Evolutionary conservation across 2,329 filamentous ascomycete genomes (phyloP).

Genomic region (Aspergillus alliaceus): DNA sequence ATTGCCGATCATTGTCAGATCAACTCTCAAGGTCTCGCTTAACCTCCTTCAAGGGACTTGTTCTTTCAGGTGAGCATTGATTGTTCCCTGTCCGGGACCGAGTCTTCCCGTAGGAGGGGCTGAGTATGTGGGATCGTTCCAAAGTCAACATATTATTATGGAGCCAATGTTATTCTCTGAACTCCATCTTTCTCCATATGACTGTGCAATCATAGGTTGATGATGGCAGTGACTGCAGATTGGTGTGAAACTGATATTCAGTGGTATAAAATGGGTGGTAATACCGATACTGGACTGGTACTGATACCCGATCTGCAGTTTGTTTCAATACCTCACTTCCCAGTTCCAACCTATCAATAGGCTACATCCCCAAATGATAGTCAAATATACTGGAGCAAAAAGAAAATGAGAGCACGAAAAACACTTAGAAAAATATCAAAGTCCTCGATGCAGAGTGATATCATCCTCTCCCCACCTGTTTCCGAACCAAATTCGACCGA

Average conservation of each 20-base stretch:
- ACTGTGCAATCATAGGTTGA: not conserved
- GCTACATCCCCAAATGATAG: too few species aligned
- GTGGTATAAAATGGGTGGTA: not conserved
- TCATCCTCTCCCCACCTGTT: not conserved
- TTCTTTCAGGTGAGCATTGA: not conserved
- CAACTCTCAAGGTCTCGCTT: not conserved
- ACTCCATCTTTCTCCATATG: not conserved
- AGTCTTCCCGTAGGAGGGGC: not conserved
- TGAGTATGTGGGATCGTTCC: not conserved
- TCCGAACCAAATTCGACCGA: not conserved
- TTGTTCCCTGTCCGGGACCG: not conserved
- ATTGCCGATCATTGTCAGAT: not conserved
- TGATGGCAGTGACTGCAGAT: not conserved
- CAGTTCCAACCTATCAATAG: too few species aligned
- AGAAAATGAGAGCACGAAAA: not conserved
- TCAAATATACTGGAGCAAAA: not conserved
- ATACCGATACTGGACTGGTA: not conserved
- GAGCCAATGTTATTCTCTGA: not conserved
- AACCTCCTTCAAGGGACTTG: not conserved
- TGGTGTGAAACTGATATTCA: not conserved
- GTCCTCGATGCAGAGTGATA: not conserved
- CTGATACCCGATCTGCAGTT: not conserved
- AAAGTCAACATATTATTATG: not conserved
- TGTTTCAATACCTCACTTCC: not conserved
- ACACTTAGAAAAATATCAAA: not conserved